Base-by-base conservation (phyloP, 331 rosid genomes). In the Quercus tomentella region DNA sequence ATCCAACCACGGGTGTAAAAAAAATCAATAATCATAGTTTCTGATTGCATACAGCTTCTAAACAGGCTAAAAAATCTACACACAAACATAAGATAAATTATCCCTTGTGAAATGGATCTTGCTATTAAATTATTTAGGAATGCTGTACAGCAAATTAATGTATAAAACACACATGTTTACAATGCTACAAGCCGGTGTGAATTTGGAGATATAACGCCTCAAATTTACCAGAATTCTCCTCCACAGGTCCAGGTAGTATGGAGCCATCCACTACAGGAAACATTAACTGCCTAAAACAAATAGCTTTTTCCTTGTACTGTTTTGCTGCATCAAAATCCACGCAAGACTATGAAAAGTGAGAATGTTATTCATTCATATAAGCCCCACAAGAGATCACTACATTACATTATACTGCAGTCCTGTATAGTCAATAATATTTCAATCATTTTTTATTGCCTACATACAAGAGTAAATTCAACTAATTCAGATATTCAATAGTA, bases 131-230 rank as follows among this genome's bases (percentile, higher is more conserved):
- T 73, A 75, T 76, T 65, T 82, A 4, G 31, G 23, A 76, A 49
- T 62, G 61, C 81, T 75, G 72, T 30, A 77, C 86, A 77, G 80
- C 76, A 81, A 84, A 86, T 77, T 43, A 76, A 58, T 74, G 68
- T 84, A 86, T 82, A 82, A 49, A 60, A 43, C 57, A 35, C 76
- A 56, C 56, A 61, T 2, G 74, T 23, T 69, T 74, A 75, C 81
- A 79, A 26, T 62, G 26, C 41, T 69, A 82, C 69, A 60, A 75
- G 75, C 33, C 67, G 14, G 56, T 25, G 68, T 6, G 72, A 22
- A 67, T 67, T 67, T 67, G 70, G 26, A 67, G 72, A 67, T 67
- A 31, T 35, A 23, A 33, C 52, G 52, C 72, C 52, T 67, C 33
- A 30, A 31, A 65, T 67, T 35, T 67, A 35, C 52, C 20, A 14